These are phyloP conservation scores for Apiospora pterosperma DNA, from an alignment of 2,329 filamentous ascomycete genomes.

Conservation along the genomic window DNA sequence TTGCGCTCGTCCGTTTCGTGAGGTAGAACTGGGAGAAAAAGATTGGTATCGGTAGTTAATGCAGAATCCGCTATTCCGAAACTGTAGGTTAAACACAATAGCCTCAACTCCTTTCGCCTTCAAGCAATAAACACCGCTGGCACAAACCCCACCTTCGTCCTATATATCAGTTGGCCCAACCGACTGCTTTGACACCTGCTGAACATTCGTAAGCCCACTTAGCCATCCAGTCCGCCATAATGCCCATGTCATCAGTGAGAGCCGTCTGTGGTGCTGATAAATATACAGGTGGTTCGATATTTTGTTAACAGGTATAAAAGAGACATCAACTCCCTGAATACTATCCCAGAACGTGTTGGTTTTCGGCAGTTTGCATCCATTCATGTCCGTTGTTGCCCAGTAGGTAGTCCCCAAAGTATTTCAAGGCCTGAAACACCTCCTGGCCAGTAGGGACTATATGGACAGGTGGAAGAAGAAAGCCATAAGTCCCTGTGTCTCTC, in stretches of 20 bases:
- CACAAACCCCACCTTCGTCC: not conserved
- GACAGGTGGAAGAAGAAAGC: constrained; percentile 82
- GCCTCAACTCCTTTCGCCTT: not conserved
- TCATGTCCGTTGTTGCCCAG: constrained; percentile 68
- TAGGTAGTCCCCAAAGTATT: constrained; percentile 80
- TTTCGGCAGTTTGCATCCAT: constrained; percentile 7
- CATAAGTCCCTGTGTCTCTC: constrained; percentile 88
- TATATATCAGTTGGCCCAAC: not conserved
- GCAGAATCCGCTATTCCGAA: not conserved
- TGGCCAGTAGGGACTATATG: constrained; percentile 87
- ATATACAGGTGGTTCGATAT: not conserved
- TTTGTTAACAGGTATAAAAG: not conserved
- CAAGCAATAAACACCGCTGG: not conserved
- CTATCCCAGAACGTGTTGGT: not conserved
- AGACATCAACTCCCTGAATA: not conserved
- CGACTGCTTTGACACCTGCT: not conserved
- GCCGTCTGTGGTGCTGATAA: not conserved
- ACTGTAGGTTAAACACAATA: not conserved
- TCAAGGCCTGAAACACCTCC: constrained; percentile 78
- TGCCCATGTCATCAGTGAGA: not conserved
- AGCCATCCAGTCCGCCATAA: not conserved
- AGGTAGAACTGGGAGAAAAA: not conserved
- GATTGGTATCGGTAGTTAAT: not conserved
- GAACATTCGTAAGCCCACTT: not conserved
- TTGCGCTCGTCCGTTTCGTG: not conserved